phyloP scores from a whole-genome alignment of 305 asterid species.

The Fraxinus paxiana region DNA sequence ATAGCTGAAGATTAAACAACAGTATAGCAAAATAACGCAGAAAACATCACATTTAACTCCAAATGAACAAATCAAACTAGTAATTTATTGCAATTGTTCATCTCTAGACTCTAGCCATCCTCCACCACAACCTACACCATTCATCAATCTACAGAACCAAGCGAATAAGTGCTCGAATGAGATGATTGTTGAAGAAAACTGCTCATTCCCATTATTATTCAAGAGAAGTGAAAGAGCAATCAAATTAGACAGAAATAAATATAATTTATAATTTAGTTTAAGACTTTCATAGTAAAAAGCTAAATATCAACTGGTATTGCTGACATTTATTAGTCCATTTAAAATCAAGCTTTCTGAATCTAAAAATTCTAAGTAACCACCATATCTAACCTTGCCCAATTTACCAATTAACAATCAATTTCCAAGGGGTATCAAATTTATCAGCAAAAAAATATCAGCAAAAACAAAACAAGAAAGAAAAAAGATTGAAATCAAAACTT shows the following conservation, averaged over 20 bases:
- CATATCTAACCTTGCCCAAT: not conserved
- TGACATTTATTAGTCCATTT: not conserved
- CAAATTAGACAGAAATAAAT: not conserved
- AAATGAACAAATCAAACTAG: not conserved
- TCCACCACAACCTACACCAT: not conserved
- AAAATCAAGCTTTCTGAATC: not conserved
- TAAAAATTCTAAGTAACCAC: not conserved
- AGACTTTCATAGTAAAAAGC: not conserved
- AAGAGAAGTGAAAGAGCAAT: not conserved
- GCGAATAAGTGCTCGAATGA: not conserved
- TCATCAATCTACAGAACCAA: not conserved
- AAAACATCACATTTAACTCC: not conserved
- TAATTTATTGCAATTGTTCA: not conserved
- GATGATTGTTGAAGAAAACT: not conserved
- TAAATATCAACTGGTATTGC: not conserved
- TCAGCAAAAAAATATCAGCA: not conserved
- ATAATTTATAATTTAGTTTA: not conserved
- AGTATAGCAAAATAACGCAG: not conserved
- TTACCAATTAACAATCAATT: not conserved
- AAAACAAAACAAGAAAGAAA: not conserved
- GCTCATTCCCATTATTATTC: not conserved
- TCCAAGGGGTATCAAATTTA: not conserved
- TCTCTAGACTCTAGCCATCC: not conserved
- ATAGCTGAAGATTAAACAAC: not conserved
- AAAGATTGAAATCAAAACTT: constrained; percentile 9